These are phyloP conservation scores for Aureobasidium lini DNA, from an alignment of 2,329 filamentous ascomycete species.

Conservation along the genomic window DNA sequence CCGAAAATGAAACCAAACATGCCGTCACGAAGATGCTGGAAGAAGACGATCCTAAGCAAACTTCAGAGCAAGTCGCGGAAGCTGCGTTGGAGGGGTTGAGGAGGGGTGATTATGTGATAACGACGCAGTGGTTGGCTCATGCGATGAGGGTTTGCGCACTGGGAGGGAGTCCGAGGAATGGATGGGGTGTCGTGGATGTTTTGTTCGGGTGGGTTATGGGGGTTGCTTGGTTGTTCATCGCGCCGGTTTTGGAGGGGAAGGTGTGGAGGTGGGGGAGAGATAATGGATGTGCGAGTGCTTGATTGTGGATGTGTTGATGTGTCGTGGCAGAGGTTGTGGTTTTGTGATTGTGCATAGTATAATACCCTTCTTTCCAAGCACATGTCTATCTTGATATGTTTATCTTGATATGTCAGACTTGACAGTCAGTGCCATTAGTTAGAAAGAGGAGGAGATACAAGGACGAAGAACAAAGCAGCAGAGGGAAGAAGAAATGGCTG, in stretches of 20 bases:
- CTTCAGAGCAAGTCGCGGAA: constrained; percentile 67
- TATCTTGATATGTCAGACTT: not conserved
- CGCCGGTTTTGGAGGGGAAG: constrained; percentile 50
- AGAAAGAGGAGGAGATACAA: too few species aligned
- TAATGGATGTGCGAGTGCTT: constrained; percentile 32
- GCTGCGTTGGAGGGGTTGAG: constrained; percentile 67
- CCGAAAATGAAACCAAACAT: constrained; percentile 74
- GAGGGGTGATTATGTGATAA: constrained; percentile 69
- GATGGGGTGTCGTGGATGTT: constrained; percentile 44
- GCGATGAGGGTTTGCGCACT: constrained; percentile 58
- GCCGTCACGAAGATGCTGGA: constrained; percentile 72
- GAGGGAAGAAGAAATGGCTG: too few species aligned
- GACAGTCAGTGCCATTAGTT: too few species aligned
- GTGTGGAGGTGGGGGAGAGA: constrained; percentile 52
- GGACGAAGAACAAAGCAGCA: too few species aligned
- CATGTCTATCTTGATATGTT: not conserved
- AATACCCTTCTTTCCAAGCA: not conserved
- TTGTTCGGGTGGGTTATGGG: constrained; percentile 47
- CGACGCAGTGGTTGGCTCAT: constrained; percentile 64
- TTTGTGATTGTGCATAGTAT: not conserved
- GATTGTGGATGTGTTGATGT: not conserved
- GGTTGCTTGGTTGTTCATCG: constrained; percentile 49
- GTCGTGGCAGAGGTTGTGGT: too few species aligned
- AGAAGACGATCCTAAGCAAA: constrained; percentile 71
- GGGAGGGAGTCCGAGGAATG: constrained; percentile 47